These are phyloP conservation scores for Berberis thunbergii DNA, from an alignment of 164 flowering plant genomes.

Conservation along the genomic window DNA sequence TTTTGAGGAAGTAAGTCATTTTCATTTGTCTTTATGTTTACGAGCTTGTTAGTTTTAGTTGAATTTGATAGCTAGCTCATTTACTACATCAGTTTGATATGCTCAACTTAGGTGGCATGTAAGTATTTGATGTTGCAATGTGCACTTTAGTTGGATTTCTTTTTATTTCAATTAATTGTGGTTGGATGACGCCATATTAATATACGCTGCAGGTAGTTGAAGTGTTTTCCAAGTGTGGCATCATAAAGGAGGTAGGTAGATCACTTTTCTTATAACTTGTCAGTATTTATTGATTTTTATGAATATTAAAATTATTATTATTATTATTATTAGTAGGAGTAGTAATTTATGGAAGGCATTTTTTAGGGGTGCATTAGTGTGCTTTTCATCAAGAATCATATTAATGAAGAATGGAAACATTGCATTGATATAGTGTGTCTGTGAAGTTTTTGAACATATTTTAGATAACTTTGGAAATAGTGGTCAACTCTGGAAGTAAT, in stretches of 20 bases:
- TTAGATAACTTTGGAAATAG: too few relatives aligned
- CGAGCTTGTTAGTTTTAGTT: neutral
- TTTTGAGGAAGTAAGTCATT: constrained; percentile 63
- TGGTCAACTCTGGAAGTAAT: too few relatives aligned
- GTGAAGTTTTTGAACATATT: too few relatives aligned
- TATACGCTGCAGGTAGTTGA: constrained; percentile 61
- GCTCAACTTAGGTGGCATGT: neutral
- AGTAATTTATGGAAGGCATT: too few relatives aligned
- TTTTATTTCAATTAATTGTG: neutral
- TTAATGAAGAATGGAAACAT: too few relatives aligned
- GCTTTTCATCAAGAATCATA: too few relatives aligned
- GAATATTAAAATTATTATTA: too few relatives aligned
- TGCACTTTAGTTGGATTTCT: neutral
- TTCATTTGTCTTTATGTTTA: constrained; percentile 2
- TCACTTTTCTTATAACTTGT: neutral
- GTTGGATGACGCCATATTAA: constrained; percentile 8
- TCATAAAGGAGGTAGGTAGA: constrained; percentile 75
- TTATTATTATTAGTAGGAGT: too few relatives aligned
- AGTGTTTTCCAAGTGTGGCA: constrained; percentile 92
- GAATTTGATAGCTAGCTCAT: neutral
- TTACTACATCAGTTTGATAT: neutral
- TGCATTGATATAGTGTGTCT: too few relatives aligned
- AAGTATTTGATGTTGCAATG: neutral
- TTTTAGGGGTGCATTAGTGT: too few relatives aligned
- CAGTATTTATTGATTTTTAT: too few relatives aligned